A percentile compares a stretch with the other conserved stretches of the same genome.
Evolutionary conservation across 805 yeast genomes (phyloP).

Genomic region (Ogataea glucozyma): DNA sequence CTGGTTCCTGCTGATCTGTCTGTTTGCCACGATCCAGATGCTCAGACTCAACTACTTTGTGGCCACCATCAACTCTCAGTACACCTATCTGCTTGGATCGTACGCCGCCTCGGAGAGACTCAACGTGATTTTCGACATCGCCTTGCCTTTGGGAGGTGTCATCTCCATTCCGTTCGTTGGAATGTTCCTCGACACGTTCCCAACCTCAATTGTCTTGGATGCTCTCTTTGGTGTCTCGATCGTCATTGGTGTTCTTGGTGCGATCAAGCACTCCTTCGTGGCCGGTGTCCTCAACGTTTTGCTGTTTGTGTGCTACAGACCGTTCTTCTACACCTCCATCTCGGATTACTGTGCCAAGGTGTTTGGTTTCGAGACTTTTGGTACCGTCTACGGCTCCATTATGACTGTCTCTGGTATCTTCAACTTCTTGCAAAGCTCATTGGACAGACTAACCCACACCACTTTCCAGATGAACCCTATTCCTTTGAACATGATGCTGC

Average conservation of each 20-base stretch:
- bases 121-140: constrained; percentile 51
- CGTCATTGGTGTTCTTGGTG: constrained; percentile 50
- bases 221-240: constrained; percentile 44
- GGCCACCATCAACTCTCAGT: constrained; percentile 59
- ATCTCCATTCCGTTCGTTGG: constrained; percentile 57
- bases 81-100: constrained; percentile 46
- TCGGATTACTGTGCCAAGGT: constrained; percentile 63
- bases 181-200: constrained; percentile 47
- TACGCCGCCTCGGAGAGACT: constrained; percentile 39
- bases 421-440: constrained; percentile 47
- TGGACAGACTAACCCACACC: constrained; percentile 53
- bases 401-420: constrained; percentile 53
- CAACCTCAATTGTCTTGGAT: constrained; percentile 46
- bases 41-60: constrained; percentile 58
- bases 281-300: constrained; percentile 47
- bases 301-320: constrained; percentile 54
- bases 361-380: constrained; percentile 62
- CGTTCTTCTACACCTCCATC: constrained; percentile 58
- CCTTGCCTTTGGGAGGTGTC: constrained; percentile 58
- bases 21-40: constrained; percentile 57
- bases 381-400: constrained; percentile 58
- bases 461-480: constrained; percentile 55
- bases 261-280: constrained; percentile 39
- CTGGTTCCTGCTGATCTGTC: constrained; percentile 52
- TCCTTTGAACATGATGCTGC: constrained; percentile 47